Base-by-base conservation (phyloP, 169 alveolate species). In the Cryptosporidium ubiquitum region DNA sequence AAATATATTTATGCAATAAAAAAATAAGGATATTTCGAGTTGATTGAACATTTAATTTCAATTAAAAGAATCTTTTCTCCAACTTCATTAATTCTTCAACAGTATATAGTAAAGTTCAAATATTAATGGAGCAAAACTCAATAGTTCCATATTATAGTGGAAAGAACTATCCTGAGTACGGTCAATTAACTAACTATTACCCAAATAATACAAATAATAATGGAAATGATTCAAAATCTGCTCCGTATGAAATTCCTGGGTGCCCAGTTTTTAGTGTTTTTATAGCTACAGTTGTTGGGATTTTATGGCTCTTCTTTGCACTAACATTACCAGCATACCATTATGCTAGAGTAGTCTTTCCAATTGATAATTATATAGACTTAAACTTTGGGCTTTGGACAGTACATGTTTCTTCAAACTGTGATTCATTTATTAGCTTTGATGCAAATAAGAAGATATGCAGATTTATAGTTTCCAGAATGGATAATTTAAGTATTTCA, bases 191-290 rank as follows among this genome's bases (percentile, higher is more conserved):
- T 16, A 61, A 44, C n/a, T 52, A 73, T 39, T 39, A 42, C 18
- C 60, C 61, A 1, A 14, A 6, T 35, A 73, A 73, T 73, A 16
- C 58, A 37, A 79, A 40, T 33, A 23, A 23, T 73, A 57, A 26
- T 20, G 69, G 55, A 12, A 70, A 70, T 20, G 85, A 51, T 57
- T 33, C 60, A 23, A 79, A 79, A 23, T 29, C 61, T n/a, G 49
- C 89, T 20, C 89, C 89, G 20, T 79, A 61, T 66, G 89, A 79
- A 61, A 79, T 79, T 42, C 89, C 89, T 1, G 89, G 89, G 6
- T 79, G 89, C 39, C 89, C 89, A 16, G 89, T 79, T 10, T 79
- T 79, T 35, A 64, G 89, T 61, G 75, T 60, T 58, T 79, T 79
- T 29, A 42, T 64, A 12, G 89, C 89, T 5, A 79, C 89, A 6